Evolutionary conservation across 345 rosid genomes (phyloP).

Genomic region (Syzygium aromaticum): DNA sequence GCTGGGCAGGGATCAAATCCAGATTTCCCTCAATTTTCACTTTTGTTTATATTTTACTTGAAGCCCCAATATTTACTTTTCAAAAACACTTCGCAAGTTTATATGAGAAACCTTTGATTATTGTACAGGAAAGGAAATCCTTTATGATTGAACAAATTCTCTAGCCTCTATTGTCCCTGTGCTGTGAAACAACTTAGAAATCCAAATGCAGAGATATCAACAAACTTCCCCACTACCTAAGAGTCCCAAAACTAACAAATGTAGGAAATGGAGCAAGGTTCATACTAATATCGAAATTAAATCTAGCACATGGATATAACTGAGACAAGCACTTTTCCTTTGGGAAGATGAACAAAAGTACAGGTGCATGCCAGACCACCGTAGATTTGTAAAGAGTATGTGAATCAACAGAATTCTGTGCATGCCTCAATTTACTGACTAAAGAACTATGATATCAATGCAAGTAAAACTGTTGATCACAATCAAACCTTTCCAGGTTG

Average conservation of each 20-base stretch:
- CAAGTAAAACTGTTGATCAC: neutral
- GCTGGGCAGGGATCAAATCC: neutral
- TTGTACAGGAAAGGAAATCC: neutral
- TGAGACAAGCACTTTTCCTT: neutral
- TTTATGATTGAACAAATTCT: neutral
- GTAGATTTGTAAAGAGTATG: neutral
- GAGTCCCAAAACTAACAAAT: neutral
- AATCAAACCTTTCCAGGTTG: constrained; percentile 79
- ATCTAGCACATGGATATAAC: neutral
- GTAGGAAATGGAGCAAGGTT: neutral
- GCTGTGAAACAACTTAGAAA: neutral
- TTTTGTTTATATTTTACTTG: neutral
- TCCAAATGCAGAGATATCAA: neutral
- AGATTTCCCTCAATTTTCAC: neutral
- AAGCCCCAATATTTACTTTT: neutral
- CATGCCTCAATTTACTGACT: neutral
- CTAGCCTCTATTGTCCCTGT: neutral
- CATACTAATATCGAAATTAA: neutral
- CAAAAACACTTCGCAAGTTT: neutral
- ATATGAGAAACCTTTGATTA: neutral
- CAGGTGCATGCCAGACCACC: neutral
- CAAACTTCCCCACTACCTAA: neutral
- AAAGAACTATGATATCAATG: neutral
- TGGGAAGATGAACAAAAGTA: neutral
- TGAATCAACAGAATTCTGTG: neutral